These are phyloP conservation scores for Pulicaria dysenterica DNA, from an alignment of 129 eudicot genomes.

Conservation along the genomic window DNA sequence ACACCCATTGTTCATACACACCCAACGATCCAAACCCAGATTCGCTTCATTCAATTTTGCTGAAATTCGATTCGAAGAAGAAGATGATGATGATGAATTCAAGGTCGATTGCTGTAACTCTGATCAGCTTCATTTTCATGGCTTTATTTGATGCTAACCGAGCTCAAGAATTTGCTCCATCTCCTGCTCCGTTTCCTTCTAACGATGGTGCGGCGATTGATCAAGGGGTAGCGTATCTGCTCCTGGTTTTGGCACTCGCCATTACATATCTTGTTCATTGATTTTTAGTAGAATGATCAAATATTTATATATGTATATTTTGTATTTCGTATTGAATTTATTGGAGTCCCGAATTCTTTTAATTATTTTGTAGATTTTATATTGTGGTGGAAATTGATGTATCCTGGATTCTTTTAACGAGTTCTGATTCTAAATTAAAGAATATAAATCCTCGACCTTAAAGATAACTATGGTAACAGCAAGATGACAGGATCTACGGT, in stretches of 20 bases:
- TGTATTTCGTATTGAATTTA: slow-evolving; percentile 12
- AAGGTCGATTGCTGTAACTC: slow-evolving; percentile 25
- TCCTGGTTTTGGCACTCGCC: slow-evolving; percentile 59
- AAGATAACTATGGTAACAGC: too few species aligned
- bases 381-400: too few species aligned
- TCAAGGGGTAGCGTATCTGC: slow-evolving; percentile 70
- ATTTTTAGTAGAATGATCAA: not conserved
- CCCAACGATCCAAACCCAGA: slow-evolving; percentile 4
- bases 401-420: not conserved
- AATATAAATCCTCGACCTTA: too few species aligned
- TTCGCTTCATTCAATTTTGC: not conserved
- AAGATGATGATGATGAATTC: slow-evolving; percentile 38
- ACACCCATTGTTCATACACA: not conserved
- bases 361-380: too few species aligned
- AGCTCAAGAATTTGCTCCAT: slow-evolving; percentile 44
- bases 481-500: too few species aligned
- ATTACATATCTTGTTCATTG: slow-evolving; percentile 63
- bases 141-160: slow-evolving; percentile 31
- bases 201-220: slow-evolving; percentile 61
- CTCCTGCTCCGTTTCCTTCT: slow-evolving; percentile 47
- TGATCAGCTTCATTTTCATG: slow-evolving; percentile 45
- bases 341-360: not conserved
- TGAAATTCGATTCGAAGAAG: slow-evolving; percentile 1
- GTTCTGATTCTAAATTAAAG: not conserved
- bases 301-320: not conserved